phyloP scores from a whole-genome alignment of 129 eudicot genomes.

The Rutidosis leptorrhynchoides region DNA sequence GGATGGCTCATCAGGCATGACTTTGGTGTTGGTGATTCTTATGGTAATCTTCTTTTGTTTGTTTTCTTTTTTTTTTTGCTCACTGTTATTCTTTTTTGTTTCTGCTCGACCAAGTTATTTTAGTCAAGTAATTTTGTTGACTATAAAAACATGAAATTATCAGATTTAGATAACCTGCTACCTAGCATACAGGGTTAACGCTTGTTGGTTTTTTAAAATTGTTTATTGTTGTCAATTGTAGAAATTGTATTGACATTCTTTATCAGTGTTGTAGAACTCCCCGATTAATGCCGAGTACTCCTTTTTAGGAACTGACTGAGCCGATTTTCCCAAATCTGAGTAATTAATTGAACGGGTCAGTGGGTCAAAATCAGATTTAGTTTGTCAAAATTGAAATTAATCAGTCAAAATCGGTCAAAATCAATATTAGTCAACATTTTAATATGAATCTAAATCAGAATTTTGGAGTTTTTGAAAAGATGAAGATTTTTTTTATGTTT shows the following conservation, averaged over 20 bases:
- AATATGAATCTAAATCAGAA: too few species aligned
- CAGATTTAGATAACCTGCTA: not conserved
- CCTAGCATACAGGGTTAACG: not conserved
- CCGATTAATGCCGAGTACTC: too few species aligned
- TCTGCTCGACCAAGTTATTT: not conserved
- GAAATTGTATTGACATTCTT: not conserved
- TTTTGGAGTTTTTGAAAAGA: too few species aligned
- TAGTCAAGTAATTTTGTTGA: not conserved
- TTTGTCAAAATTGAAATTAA: too few species aligned
- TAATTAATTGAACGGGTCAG: too few species aligned
- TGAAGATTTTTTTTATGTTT: too few species aligned
- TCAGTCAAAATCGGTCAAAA: too few species aligned
- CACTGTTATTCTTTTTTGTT: not conserved
- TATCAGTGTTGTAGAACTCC: too few species aligned
- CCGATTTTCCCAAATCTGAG: too few species aligned
- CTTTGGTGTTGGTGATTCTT: constrained; percentile 89
- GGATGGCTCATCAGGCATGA: constrained; percentile 95
- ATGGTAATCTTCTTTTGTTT: constrained; percentile 40
- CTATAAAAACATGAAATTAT: not conserved
- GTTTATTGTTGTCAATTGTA: not conserved
- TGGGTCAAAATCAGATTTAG: too few species aligned
- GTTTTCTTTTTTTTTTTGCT: not conserved
- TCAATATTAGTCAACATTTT: too few species aligned
- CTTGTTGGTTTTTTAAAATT: not conserved
- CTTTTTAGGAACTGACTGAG: too few species aligned